A percentile compares a stretch with the other conserved stretches of the same genome.
Conservation (phyloP, 1,284 basidiomycete species). For the Pseudozyma flocculosa region DNA sequence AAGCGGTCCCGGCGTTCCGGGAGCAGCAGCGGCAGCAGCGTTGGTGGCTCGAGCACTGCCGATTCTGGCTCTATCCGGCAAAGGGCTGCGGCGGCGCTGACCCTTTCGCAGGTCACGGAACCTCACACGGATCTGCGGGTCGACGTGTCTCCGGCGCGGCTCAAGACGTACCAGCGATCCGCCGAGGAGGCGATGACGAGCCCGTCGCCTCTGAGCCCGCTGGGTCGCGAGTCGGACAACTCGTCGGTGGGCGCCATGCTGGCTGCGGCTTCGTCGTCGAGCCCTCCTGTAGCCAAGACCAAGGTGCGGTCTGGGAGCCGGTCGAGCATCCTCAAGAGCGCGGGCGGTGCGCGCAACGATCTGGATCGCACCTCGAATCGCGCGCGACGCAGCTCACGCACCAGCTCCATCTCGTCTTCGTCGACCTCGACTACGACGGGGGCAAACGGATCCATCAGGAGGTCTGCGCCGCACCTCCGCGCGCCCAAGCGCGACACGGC, state of each 20-base stretch:
- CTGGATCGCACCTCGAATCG: constrained; percentile 5
- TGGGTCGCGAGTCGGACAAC: background rate
- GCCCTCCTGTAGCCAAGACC: constrained; percentile 7
- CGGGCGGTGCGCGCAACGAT: constrained; percentile 7
- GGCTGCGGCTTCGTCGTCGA: constrained; percentile 1
- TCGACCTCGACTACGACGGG: no score
- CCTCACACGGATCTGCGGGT: background rate
- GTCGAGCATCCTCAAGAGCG: constrained; percentile 20
- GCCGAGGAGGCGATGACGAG: background rate
- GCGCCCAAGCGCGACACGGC: background rate
- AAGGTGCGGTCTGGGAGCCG: constrained; percentile 9
- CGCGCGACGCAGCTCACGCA: constrained; percentile 1
- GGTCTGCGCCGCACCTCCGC: background rate
- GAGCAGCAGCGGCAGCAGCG: no score
- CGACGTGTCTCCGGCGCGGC: background rate
- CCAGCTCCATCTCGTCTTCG: constrained; percentile 3
- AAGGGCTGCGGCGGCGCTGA: no score
- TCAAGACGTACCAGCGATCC: background rate
- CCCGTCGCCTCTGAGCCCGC: no score
- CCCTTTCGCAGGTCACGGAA: background rate
- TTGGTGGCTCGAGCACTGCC: background rate
- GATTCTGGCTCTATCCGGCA: background rate
- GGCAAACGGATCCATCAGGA: constrained; percentile 2
- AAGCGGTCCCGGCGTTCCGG: no score
- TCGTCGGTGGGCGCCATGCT: background rate